Percentiles rank a stretch among this genome's conserved stretches.
Evolutionary conservation across 2,329 filamentous ascomycete genomes (phyloP).

Genomic region (Fusarium mexicanum): DNA sequence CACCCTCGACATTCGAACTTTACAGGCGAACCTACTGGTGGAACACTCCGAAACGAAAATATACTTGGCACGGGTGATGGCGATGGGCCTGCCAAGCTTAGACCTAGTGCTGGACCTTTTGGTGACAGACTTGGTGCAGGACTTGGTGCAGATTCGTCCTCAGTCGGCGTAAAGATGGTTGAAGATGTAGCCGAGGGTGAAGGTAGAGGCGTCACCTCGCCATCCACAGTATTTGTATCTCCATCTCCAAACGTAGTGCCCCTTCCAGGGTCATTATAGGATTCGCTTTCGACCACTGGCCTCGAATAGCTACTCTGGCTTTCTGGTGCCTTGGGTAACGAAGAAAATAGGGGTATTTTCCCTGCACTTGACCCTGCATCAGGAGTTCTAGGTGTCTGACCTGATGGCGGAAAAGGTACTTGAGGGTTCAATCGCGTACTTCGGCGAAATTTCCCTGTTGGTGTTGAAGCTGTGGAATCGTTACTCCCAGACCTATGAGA

Average conservation of each 20-base stretch:
- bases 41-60: background rate
- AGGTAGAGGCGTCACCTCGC: rapidly evolving
- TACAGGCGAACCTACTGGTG: rapidly evolving
- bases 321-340: rapidly evolving
- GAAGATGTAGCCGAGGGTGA: background rate
- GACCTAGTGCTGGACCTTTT: rapidly evolving
- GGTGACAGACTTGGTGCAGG: rapidly evolving
- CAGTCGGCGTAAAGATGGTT: background rate
- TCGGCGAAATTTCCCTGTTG: background rate
- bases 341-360: rapidly evolving
- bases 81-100: background rate
- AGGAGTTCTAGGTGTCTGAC: background rate
- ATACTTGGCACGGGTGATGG: background rate
- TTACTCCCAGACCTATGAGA: background rate
- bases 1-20: background rate
- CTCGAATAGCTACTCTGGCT: rapidly evolving
- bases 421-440: background rate
- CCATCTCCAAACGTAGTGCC: rapidly evolving
- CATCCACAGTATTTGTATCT: background rate
- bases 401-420: background rate
- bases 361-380: rapidly evolving
- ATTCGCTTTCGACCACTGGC: background rate
- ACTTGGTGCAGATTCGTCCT: rapidly evolving
- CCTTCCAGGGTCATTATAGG: rapidly evolving
- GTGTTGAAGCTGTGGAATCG: background rate